These are phyloP conservation scores for Penicillium bovifimosum DNA, from an alignment of 495 filamentous ascomycete genomes.

Conservation along the genomic window DNA sequence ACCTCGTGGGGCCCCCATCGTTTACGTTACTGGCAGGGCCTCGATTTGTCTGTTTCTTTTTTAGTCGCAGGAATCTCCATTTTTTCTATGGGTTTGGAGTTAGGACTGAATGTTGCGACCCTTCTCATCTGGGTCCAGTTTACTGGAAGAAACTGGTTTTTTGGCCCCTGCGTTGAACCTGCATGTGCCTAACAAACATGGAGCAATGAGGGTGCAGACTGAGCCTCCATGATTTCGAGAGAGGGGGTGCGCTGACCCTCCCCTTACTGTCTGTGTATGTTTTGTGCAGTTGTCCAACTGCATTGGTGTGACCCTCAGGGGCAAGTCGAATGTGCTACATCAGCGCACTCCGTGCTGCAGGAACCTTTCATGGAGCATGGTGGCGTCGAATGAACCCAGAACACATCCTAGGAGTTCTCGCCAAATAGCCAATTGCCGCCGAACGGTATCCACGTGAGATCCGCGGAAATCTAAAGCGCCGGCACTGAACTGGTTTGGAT, in stretches of 20 bases:
- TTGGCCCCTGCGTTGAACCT: slow-evolving; percentile 16
- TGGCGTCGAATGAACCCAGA: slow-evolving; percentile 2
- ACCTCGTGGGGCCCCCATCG: slow-evolving; percentile 15
- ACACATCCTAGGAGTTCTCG: neutral
- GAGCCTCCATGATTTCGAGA: neutral
- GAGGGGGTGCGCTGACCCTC: slow-evolving; percentile 3
- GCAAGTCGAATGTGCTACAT: neutral
- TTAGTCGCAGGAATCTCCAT: neutral
- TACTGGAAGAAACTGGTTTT: slow-evolving; percentile 2
- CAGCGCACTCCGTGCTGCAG: neutral
- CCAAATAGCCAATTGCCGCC: slow-evolving; percentile 15
- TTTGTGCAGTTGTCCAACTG: neutral
- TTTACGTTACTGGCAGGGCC: slow-evolving; percentile 2
- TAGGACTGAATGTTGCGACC: neutral
- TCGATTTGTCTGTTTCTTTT: slow-evolving; percentile 6
- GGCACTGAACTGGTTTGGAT: slow-evolving; percentile 6
- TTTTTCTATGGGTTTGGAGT: neutral
- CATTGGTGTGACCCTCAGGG: slow-evolving; percentile 1
- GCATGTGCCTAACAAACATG: slow-evolving; percentile 9
- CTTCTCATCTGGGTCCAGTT: neutral
- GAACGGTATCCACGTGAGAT: slow-evolving; percentile 28
- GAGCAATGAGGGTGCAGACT: slow-evolving; percentile 3
- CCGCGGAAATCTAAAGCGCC: slow-evolving; percentile 25
- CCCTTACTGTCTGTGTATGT: slow-evolving; percentile 12
- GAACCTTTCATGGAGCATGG: neutral